A percentile compares a stretch with the other conserved stretches of the same genome.
phyloP scores from a whole-genome alignment of 257 asterid species.

The Salvia hispanica region DNA sequence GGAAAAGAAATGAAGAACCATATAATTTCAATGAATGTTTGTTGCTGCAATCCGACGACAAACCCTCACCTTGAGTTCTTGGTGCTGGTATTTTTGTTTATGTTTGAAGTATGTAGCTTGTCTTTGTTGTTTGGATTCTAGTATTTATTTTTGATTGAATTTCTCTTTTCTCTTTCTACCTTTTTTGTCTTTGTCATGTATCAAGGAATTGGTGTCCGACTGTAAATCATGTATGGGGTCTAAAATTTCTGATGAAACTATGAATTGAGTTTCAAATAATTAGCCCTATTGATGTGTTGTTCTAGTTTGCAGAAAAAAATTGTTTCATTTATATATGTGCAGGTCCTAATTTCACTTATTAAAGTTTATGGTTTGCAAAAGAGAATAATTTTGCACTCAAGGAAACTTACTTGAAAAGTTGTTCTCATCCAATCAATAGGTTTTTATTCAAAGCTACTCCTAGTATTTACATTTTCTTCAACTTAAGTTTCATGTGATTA shows the following conservation, averaged over 20 bases:
- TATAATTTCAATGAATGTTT: constrained; percentile 3
- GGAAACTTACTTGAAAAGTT: too few relatives aligned
- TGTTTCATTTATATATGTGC: not conserved
- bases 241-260: not conserved
- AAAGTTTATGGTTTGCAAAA: too few relatives aligned
- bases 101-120: constrained; percentile 21
- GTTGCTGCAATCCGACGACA: constrained; percentile 3
- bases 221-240: constrained; percentile 4
- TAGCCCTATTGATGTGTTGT: not conserved
- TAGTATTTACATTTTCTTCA: too few relatives aligned
- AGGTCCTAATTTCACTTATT: too few relatives aligned
- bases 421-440: too few relatives aligned
- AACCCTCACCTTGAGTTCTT: constrained; percentile 26
- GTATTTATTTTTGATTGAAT: constrained; percentile 15
- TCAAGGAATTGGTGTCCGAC: not conserved
- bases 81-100: constrained; percentile 28
- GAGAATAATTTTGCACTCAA: too few relatives aligned
- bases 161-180: not conserved
- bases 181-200: too few relatives aligned
- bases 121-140: constrained; percentile 28
- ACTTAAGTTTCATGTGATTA: too few relatives aligned
- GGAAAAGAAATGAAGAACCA: constrained; percentile 42
- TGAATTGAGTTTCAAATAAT: not conserved
- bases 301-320: not conserved
- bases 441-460: too few relatives aligned